A percentile compares a stretch with the other conserved stretches of the same genome.
phyloP scores from a whole-genome alignment of 1,284 basidiomycete genomes.

The Marasmius tenuissimus region DNA sequence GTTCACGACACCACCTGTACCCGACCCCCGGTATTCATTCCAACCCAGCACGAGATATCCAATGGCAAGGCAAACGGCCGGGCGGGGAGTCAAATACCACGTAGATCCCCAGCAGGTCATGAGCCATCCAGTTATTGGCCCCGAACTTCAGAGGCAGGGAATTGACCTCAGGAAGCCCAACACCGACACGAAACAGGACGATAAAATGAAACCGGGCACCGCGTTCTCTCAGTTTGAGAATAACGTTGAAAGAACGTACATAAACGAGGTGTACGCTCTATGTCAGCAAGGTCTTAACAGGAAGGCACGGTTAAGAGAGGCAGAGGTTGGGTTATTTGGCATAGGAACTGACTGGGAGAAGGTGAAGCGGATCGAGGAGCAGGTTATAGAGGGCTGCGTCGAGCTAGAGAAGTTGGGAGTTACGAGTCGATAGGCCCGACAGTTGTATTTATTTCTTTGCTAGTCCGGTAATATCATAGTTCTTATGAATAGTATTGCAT shows the following conservation, averaged over 20 bases:
- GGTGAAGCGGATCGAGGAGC: conserved; percentile 64
- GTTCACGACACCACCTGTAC: conserved; percentile 63
- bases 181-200: conserved; percentile 17
- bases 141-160: conserved; percentile 58
- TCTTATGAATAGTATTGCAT: conserved; percentile 2
- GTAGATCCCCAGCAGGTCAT: conserved; percentile 83
- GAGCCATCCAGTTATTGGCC: conserved; percentile 74
- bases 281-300: conserved; percentile 68
- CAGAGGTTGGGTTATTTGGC: conserved; percentile 84
- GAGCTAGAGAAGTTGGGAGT: conserved; percentile 63
- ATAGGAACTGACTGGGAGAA: conserved; percentile 89
- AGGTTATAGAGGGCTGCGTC: conserved; percentile 74
- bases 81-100: conserved; percentile 79
- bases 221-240: conserved; percentile 60
- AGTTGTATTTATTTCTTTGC: conserved; percentile 20
- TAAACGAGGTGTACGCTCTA: conserved; percentile 64
- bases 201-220: conserved; percentile 34
- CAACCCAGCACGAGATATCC: conserved; percentile 56
- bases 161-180: conserved; percentile 32
- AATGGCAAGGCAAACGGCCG: conserved; percentile 64
- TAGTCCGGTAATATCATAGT: conserved; percentile 1
- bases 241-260: conserved; percentile 71
- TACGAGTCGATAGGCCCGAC: conserved; percentile 21
- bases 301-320: conserved; percentile 67
- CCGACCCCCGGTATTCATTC: conserved; percentile 86